Evolutionary conservation across 2,329 filamentous ascomycete species (phyloP).

Genomic region (Phaeophleospora eucalypticola): DNA sequence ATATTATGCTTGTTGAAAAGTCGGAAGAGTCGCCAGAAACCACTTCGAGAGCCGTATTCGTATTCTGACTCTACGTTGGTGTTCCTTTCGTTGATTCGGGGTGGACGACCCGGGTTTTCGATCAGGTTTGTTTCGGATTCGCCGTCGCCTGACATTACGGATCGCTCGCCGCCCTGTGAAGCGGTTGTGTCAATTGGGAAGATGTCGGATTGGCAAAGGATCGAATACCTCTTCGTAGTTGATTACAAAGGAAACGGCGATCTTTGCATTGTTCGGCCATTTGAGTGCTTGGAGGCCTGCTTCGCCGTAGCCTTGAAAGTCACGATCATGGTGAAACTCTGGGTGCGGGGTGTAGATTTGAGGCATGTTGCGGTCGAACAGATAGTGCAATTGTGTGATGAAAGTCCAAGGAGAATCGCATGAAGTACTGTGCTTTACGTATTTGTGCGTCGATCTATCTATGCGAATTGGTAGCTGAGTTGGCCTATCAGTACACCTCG

Average conservation of each 20-base stretch:
- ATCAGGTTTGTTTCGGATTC: constrained; percentile 37
- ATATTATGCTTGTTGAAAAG: constrained; percentile 48
- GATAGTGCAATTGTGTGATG: too few species aligned
- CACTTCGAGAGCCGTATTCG: constrained; percentile 49
- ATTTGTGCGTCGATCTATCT: too few species aligned
- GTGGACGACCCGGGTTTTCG: constrained; percentile 31
- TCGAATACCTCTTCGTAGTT: constrained; percentile 41
- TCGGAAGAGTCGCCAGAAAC: constrained; percentile 49
- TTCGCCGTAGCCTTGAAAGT: constrained; percentile 29
- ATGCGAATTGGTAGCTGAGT: not conserved
- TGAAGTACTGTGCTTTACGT: too few species aligned
- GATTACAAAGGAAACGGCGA: constrained; percentile 46
- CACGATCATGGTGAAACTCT: constrained; percentile 20
- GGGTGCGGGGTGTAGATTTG: constrained; percentile 17
- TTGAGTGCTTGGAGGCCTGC: constrained; percentile 22
- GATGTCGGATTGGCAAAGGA: not conserved
- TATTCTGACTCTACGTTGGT: constrained; percentile 49
- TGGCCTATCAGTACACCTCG: not conserved
- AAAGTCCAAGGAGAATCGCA: too few species aligned
- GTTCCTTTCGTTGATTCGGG: constrained; percentile 31
- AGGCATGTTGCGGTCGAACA: constrained; percentile 11
- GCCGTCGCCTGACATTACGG: constrained; percentile 38
- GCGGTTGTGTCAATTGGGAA: not conserved
- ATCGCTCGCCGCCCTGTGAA: constrained; percentile 37
- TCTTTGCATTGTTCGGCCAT: constrained; percentile 45